Conservation (phyloP, 2,329 filamentous ascomycete genomes). For the Scopulariopsis brevicaulis region DNA sequence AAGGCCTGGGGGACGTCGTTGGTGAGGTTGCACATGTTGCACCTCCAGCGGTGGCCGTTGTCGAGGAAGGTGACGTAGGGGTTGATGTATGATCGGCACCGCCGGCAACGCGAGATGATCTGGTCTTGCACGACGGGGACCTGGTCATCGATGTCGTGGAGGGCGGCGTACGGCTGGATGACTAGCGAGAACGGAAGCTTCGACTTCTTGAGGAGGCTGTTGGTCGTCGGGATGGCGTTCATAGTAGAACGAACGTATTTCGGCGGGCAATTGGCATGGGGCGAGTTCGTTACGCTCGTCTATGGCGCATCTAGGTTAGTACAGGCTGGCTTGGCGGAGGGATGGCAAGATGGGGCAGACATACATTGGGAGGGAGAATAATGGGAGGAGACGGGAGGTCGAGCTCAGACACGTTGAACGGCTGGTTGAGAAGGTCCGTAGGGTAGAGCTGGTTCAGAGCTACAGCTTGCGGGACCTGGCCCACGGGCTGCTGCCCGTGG, state of each 20-base stretch:
- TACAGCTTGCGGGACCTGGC: slow-evolving; percentile 23
- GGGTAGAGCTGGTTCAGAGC: slow-evolving; percentile 79
- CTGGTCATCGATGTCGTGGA: slow-evolving; percentile 86
- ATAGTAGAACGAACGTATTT: slow-evolving; percentile 94
- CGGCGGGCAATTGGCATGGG: slow-evolving; percentile 78
- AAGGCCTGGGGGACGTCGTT: slow-evolving; percentile 99
- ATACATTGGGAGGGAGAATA: slow-evolving; percentile 81
- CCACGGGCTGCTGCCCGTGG: slow-evolving; percentile 20
- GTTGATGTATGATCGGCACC: slow-evolving; percentile 96
- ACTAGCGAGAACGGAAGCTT: slow-evolving; percentile 90
- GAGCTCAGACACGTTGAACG: slow-evolving; percentile 87
- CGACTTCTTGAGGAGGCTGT: slow-evolving; percentile 91
- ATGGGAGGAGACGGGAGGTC: slow-evolving; percentile 87
- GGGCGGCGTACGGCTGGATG: slow-evolving; percentile 87
- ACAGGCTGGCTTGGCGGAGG: background rate
- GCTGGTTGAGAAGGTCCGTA: slow-evolving; percentile 82
- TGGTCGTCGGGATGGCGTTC: slow-evolving; percentile 85
- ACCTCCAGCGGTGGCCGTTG: slow-evolving; percentile 94
- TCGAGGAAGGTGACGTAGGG: slow-evolving; percentile 94
- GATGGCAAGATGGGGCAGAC: slow-evolving; percentile 20
- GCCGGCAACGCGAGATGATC: slow-evolving; percentile 90
- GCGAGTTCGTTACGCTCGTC: slow-evolving; percentile 85
- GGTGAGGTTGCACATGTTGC: slow-evolving; percentile 98
- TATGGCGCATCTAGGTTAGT: slow-evolving; percentile 19
- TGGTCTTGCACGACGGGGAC: slow-evolving; percentile 92